These are phyloP conservation scores for Buddleja alternifolia DNA, from an alignment of 257 asterid genomes.

Conservation along the genomic window DNA sequence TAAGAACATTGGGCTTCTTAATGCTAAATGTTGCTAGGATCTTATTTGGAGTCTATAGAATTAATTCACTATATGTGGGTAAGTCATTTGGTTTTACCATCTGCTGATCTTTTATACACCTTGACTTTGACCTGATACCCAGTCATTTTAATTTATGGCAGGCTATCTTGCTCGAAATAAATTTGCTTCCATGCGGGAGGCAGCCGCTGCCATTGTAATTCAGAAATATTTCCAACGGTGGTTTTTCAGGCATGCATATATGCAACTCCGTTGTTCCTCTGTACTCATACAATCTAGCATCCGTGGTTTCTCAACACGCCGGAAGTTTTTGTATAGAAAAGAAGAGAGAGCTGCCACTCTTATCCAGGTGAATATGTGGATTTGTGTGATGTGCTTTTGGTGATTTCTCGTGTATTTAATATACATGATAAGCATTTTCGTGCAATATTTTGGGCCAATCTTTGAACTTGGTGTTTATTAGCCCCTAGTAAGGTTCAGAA, in stretches of 20 bases:
- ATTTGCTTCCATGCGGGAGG: constrained; percentile 56
- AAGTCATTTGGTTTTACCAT: neutral
- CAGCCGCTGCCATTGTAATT: constrained; percentile 66
- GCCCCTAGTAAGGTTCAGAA: neutral
- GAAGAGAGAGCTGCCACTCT: constrained; percentile 77
- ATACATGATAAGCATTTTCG: constrained; percentile 11
- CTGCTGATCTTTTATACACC: constrained; percentile 18
- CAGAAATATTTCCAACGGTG: constrained; percentile 72
- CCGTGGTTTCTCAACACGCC: constrained; percentile 79
- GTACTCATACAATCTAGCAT: constrained; percentile 65
- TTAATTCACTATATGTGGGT: constrained; percentile 13
- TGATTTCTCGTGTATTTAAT: constrained; percentile 1
- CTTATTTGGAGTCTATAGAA: constrained; percentile 21
- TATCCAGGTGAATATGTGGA: constrained; percentile 69
- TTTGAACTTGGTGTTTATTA: constrained; percentile 12
- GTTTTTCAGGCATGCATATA: constrained; percentile 61
- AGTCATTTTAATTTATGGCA: constrained; percentile 39
- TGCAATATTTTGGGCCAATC: constrained; percentile 13
- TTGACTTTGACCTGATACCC: constrained; percentile 15
- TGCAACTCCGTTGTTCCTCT: constrained; percentile 62
- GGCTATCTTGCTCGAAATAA: constrained; percentile 70
- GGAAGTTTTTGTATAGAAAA: constrained; percentile 54
- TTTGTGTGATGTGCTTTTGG: constrained; percentile 24
- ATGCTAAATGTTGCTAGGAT: neutral
- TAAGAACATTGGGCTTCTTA: neutral